Evolutionary conservation across 306 rosid species (phyloP), one percentile per base, ranked within the genome.

Genomic region (Ochetophila trinervis): DNA sequence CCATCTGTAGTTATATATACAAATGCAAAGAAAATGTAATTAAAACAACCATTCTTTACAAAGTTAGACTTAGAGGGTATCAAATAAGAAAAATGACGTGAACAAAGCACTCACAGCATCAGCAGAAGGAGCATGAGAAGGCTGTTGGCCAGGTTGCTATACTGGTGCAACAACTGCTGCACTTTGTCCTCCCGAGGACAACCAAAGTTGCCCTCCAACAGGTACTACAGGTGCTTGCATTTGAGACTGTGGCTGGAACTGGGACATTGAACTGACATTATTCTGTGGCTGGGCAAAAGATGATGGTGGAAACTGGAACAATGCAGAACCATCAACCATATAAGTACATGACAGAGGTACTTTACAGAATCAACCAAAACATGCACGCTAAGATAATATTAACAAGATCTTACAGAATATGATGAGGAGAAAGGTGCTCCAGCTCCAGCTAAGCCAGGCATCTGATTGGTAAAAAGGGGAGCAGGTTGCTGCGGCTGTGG

Each of bases 241-340:
- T 71, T 90, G 99, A 56, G 95, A 81, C 20, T 80, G 79, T 53
- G 79, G 82, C 77, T 80, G 98, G 87, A 84, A 89, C 67, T 84
- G 91, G 47, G 84, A 68, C 45, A 71, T 7, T n/a, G 80, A 53
- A 73, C 62, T 88, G 71, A 69, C 80, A 84, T 81, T 88, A 71
- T 84, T 89, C 56, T 79, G 94, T 54, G 80, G 85, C 86, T 81
- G 94, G 64, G 71, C 83, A 79, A 75, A 87, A 40, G 76, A 65
- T 63, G 91, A 69, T 48, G 83, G 90, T 55, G 85, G 63, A 73
- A 82, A 90, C 96, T 86, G 82, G 75, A 76, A 76, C 74, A 49
- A 52, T 35, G 49, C 34, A 73, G 54, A 45, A 17, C 20, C 36
- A 53, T 21, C 50, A 45, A 17, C 17, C 36, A 53, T 18, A 55